Conservation (phyloP, 1,284 basidiomycete genomes). For the Heterobasidion annosum region DNA sequence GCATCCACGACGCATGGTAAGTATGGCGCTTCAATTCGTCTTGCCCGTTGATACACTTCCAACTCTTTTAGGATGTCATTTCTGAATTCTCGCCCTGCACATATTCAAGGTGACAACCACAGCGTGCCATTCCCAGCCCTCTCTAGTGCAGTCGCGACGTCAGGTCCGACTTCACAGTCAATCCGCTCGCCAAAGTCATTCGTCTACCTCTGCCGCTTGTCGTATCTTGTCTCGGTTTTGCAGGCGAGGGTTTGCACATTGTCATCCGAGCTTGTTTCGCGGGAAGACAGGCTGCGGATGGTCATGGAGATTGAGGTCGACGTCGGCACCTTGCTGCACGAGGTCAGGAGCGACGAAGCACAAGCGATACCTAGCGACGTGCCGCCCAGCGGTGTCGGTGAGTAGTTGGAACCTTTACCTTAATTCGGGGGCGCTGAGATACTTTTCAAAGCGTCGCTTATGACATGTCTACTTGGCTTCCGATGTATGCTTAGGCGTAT, state of each 20-base stretch:
- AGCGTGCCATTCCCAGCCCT: background rate
- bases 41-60: background rate
- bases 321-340: background rate
- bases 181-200: background rate
- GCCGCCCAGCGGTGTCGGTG: too few relatives aligned
- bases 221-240: background rate
- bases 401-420: too few relatives aligned
- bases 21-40: background rate
- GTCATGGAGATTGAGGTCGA: background rate
- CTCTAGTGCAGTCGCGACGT: background rate
- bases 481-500: background rate
- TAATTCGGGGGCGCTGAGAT: too few relatives aligned
- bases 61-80: background rate
- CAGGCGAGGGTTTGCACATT: background rate
- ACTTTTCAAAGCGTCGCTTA: background rate
- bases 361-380: too few relatives aligned
- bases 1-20: background rate
- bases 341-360: background rate
- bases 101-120: background rate
- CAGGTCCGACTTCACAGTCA: background rate
- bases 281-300: background rate
- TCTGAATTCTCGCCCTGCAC: background rate
- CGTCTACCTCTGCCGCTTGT: background rate
- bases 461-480: background rate
- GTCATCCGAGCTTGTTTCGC: background rate